A percentile compares a stretch with the other conserved stretches of the same genome.
Conservation (phyloP, 352 stramenopile genomes). For the Phytophthora cryptogea region DNA sequence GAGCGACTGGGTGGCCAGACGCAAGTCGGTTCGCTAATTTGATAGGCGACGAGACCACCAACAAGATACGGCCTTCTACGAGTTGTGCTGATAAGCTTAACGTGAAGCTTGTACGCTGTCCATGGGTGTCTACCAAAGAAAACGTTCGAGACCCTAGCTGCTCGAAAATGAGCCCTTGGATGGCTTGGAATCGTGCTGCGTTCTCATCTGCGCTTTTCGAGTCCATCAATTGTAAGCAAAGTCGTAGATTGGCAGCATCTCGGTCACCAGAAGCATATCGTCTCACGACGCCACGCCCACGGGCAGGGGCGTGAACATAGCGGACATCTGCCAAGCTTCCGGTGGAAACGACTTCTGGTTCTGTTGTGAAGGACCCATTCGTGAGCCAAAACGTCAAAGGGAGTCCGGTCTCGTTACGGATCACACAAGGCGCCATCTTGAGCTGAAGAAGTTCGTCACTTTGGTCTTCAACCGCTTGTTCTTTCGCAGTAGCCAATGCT, state of each 20-base stretch:
- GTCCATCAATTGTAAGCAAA: constrained; percentile 68
- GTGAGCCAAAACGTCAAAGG: constrained; percentile 74
- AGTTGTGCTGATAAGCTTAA: constrained; percentile 72
- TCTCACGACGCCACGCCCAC: constrained; percentile 69
- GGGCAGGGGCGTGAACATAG: constrained; percentile 63
- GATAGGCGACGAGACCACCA: constrained; percentile 81
- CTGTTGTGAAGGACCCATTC: constrained; percentile 44
- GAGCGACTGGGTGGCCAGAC: constrained; percentile 57
- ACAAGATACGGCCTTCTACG: constrained; percentile 77
- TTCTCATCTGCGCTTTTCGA: constrained; percentile 19
- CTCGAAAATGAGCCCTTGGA: constrained; percentile 86
- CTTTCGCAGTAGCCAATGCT: constrained; percentile 9
- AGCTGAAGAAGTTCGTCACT: constrained; percentile 34
- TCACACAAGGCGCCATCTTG: constrained; percentile 73
- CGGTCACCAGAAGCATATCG: constrained; percentile 70
- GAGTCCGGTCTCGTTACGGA: constrained; percentile 80
- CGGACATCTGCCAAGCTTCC: constrained; percentile 61
- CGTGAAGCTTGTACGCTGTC: constrained; percentile 56
- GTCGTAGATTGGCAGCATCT: constrained; percentile 52
- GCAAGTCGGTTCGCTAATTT: constrained; percentile 74
- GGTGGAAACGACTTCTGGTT: constrained; percentile 42
- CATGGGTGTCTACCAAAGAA: constrained; percentile 55
- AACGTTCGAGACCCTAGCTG: constrained; percentile 72
- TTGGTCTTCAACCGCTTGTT: constrained; percentile 12
- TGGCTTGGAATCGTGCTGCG: constrained; percentile 52